Evolutionary conservation across 2,329 filamentous ascomycete genomes (phyloP), one percentile per base, ranked within the genome.

Genomic region (Massarina eburnea): DNA sequence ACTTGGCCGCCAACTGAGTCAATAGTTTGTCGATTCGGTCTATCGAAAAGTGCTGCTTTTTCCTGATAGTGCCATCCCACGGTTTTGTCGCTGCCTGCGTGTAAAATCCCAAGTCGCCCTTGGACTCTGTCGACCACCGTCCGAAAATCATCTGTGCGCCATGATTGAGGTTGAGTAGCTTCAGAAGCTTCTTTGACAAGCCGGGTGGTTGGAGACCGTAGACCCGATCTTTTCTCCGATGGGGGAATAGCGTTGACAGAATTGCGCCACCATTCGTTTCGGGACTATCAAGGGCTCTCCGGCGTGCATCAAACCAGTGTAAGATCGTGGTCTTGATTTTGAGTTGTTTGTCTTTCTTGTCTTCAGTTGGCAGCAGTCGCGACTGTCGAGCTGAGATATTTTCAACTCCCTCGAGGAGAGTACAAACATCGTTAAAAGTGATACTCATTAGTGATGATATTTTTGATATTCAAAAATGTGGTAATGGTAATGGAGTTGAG

Each of bases 221-320:
- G 2, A 92, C 87, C 21, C 89, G 81, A 62, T 95, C 90, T 2
- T 83, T 84, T 42, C 90, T 79, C 53, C 80, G 84, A 51, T 91
- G 85, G 0, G 91, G 89, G 0, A 95, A 79, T 1, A 96, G 70
- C 2, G 85, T 84, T 1, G 88, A 91, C 0, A 95, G 73, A 1
- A 96, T 71, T 2, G 88, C 85, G 1, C 81, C 73, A 1, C 77
- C 74, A 58, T 84, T 74, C 1, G 80, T 81, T 21, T 79, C 74
- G 7, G 80, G 71, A 0, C 76, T 73, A 60, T 84, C 72, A 14
- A 95, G 76, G 1, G 71, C 68, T 14, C 69, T 67, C 4, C 80
- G 80, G 63, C 95, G 80, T 1, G 74, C 71, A 12, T 66, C 64
- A 67, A 95, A 94, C 91, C 91, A 96, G 21, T 74, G 67, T 8